phyloP scores from a whole-genome alignment of 495 filamentous ascomycete genomes.

The Endocarpon pusillum region DNA sequence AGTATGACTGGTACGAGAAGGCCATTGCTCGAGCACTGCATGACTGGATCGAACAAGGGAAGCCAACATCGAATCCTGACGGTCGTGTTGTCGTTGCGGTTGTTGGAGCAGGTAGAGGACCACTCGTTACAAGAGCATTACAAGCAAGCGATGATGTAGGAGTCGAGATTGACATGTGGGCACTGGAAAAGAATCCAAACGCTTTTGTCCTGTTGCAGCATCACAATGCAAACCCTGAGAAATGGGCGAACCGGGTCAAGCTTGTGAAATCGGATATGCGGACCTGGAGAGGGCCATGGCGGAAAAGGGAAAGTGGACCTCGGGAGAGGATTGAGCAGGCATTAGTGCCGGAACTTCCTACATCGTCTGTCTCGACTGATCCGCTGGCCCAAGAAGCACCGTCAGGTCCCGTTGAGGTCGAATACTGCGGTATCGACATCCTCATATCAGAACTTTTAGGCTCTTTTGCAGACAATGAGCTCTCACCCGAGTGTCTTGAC shows the following conservation, averaged over 20 bases:
- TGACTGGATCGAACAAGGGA: slow-evolving; percentile 59
- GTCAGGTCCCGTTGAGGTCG: slow-evolving; percentile 2
- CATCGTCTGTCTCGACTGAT: slow-evolving; percentile 16
- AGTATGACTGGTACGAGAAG: slow-evolving; percentile 87
- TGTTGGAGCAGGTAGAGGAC: slow-evolving; percentile 81
- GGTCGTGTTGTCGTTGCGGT: slow-evolving; percentile 78
- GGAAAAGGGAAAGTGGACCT: too few species aligned
- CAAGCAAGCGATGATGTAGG: slow-evolving; percentile 59
- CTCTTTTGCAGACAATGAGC: slow-evolving; percentile 82
- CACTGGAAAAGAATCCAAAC: slow-evolving; percentile 95
- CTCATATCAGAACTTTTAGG: slow-evolving; percentile 85
- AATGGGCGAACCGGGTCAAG: slow-evolving; percentile 59
- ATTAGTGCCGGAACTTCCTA: neutral
- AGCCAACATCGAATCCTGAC: slow-evolving; percentile 49
- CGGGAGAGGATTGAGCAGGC: slow-evolving; percentile 11
- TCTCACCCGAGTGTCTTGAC: slow-evolving; percentile 79
- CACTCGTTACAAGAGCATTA: slow-evolving; percentile 71
- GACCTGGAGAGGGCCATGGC: slow-evolving; percentile 76
- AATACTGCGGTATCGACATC: slow-evolving; percentile 65
- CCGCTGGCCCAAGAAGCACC: slow-evolving; percentile 19
- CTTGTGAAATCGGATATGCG: slow-evolving; percentile 96
- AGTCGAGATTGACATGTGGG: slow-evolving; percentile 70
- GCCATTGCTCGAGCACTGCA: slow-evolving; percentile 65
- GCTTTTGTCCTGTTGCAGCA: slow-evolving; percentile 81
- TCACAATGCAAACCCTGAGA: slow-evolving; percentile 53